phyloP scores from a whole-genome alignment of 1,139 yeast genomes.

The Candida gigantensis region DNA sequence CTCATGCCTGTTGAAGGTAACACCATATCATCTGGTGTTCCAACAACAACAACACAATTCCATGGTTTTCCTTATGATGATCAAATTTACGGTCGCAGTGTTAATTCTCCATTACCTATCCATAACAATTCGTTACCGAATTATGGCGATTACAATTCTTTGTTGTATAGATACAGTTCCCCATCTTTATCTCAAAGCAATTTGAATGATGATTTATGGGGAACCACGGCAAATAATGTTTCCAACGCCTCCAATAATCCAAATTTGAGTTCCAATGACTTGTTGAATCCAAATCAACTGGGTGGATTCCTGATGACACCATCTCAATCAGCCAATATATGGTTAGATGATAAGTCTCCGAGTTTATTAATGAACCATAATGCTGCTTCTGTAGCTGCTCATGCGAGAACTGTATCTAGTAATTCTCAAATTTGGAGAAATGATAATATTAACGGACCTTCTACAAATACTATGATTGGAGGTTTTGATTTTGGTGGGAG shows the following conservation, averaged over 20 bases:
- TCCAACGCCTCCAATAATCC: too few relatives aligned
- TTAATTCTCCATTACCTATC: conserved; percentile 13
- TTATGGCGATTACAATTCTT: conserved; percentile 14
- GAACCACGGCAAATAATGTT: conserved; percentile 1
- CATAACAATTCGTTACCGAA: conserved; percentile 11
- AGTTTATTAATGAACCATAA: conserved; percentile 4
- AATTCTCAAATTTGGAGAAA: conserved; percentile 35
- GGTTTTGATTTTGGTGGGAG: conserved; percentile 17
- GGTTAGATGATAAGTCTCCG: conserved; percentile 15
- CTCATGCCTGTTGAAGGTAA: conserved; percentile 3
- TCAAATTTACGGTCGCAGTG: conserved; percentile 18
- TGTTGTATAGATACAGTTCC: conserved; percentile 19
- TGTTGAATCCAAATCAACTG: conserved; percentile 4
- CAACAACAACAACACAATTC: conserved; percentile 8
- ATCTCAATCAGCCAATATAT: conserved; percentile 14
- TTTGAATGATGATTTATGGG: conserved; percentile 16
- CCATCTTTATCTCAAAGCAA: conserved; percentile 18
- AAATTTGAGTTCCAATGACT: conserved; percentile 6
- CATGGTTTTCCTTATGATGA: conserved; percentile 27
- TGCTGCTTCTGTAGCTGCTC: too few relatives aligned
- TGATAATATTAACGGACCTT: conserved; percentile 15
- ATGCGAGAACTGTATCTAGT: conserved; percentile 26
- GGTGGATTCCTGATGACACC: conserved; percentile 16
- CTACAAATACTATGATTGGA: conserved; percentile 15
- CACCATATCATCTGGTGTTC: neutral